A percentile compares a stretch with the other conserved stretches of the same genome.
Evolutionary conservation across 306 rosid species (phyloP).

Genomic region (Datisca glomerata): DNA sequence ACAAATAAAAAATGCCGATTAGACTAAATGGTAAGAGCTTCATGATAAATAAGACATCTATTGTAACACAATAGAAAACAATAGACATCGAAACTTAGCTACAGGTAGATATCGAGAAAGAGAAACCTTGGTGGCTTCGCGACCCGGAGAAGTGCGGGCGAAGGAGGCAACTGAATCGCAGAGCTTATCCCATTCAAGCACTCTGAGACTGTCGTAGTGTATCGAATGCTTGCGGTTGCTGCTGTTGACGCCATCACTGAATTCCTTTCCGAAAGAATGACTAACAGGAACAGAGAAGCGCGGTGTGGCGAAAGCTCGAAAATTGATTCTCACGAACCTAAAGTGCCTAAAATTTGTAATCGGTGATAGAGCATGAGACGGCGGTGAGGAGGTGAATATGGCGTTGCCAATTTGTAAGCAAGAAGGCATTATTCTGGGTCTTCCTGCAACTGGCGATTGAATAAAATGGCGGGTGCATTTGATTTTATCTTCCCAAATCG

Average conservation of each 20-base stretch:
- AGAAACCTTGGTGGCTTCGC: conserved; percentile 55
- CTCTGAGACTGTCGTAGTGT: conserved; percentile 57
- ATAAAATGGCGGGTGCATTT: too few relatives aligned
- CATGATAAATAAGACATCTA: neutral
- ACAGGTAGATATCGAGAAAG: neutral
- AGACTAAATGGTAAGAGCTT: neutral
- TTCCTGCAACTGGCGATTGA: neutral
- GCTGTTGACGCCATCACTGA: neutral
- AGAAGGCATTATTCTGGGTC: conserved; percentile 25
- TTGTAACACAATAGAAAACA: too few relatives aligned
- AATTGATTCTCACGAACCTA: conserved; percentile 11
- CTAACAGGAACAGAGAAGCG: conserved; percentile 16
- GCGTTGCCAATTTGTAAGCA: conserved; percentile 11
- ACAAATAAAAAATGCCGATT: conserved; percentile 3
- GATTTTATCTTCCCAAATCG: too few relatives aligned
- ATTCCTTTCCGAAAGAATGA: conserved; percentile 5
- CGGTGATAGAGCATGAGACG: conserved; percentile 15
- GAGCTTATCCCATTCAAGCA: conserved; percentile 83
- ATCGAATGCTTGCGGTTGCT: conserved; percentile 33
- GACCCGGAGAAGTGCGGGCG: conserved; percentile 72
- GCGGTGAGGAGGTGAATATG: conserved; percentile 15
- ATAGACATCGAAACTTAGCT: neutral
- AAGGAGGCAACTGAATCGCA: conserved; percentile 78
- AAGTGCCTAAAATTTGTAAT: conserved; percentile 6
- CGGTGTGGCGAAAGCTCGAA: conserved; percentile 10